These are phyloP conservation scores for Labyrinthula sp. DNA, from an alignment of 352 stramenopile species.

Conservation along the genomic window DNA sequence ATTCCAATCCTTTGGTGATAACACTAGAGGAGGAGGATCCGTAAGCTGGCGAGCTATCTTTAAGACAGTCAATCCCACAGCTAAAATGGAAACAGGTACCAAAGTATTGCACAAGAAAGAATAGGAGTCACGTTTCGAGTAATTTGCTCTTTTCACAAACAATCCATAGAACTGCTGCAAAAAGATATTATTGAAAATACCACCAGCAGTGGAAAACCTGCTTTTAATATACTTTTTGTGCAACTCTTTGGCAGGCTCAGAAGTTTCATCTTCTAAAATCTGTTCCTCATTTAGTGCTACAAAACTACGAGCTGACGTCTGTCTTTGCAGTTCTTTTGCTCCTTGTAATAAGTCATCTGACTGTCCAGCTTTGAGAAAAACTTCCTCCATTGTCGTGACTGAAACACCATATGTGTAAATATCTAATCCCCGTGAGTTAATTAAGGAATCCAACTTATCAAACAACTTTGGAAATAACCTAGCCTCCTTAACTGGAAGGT, in stretches of 20 bases:
- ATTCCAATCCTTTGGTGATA: slow-evolving; percentile 9
- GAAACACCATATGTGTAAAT: slow-evolving; percentile 30
- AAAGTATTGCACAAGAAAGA: slow-evolving; percentile 14
- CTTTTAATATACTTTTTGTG: background rate
- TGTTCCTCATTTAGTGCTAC: too few species aligned
- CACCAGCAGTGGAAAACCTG: background rate
- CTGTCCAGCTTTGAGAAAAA: slow-evolving; percentile 60
- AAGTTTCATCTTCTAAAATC: slow-evolving; percentile 3
- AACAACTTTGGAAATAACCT: slow-evolving; percentile 47
- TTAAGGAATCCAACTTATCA: slow-evolving; percentile 42
- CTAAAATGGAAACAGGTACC: slow-evolving; percentile 16
- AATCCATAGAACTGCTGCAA: slow-evolving; percentile 5
- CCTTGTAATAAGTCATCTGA: slow-evolving; percentile 3
- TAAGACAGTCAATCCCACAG: slow-evolving; percentile 5
- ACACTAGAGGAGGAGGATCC: slow-evolving; percentile 3
- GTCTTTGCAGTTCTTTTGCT: too few species aligned
- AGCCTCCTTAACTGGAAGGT: slow-evolving; percentile 45
- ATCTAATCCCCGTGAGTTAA: slow-evolving; percentile 12
- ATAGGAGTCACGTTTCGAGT: slow-evolving; percentile 9
- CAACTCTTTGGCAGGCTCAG: background rate
- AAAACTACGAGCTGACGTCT: too few species aligned
- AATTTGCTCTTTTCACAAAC: slow-evolving; percentile 10
- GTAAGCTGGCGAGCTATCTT: slow-evolving; percentile 2
- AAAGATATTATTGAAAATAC: too few species aligned
- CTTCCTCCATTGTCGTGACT: slow-evolving; percentile 55